Evolutionary conservation across 2,329 filamentous ascomycete genomes (phyloP).

Genomic region (Paraconiothyrium brasiliense): DNA sequence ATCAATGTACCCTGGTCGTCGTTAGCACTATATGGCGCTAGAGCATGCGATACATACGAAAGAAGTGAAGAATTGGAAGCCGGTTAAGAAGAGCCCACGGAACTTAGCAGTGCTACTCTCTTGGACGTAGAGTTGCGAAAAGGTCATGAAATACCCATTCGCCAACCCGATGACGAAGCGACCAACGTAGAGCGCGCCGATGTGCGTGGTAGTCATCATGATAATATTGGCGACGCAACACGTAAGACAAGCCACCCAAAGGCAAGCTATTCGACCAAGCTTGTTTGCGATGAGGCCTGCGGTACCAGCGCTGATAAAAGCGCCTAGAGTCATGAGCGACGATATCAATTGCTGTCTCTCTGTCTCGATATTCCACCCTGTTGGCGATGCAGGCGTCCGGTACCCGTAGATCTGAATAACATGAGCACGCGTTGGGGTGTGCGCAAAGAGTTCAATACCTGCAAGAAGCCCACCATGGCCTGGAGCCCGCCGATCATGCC

Average conservation of each 20-base stretch:
- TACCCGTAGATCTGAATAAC: constrained; percentile 42
- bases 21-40: constrained; percentile 13
- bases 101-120: constrained; percentile 62
- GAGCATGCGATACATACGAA: constrained; percentile 41
- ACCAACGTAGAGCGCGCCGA: constrained; percentile 64
- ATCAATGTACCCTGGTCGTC: constrained; percentile 46
- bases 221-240: constrained; percentile 63
- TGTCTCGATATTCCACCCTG: constrained; percentile 55
- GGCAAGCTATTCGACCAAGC: constrained; percentile 56
- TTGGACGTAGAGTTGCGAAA: constrained; percentile 61
- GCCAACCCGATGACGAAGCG: constrained; percentile 65
- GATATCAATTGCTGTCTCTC: constrained; percentile 57
- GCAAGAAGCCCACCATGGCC: constrained; percentile 61
- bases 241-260: constrained; percentile 60
- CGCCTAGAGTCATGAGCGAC: constrained; percentile 58
- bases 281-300: constrained; percentile 52
- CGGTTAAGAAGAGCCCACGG: constrained; percentile 59
- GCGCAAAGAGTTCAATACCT: constrained; percentile 38
- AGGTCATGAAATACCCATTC: constrained; percentile 67
- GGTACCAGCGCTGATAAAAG: constrained; percentile 54
- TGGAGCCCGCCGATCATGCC: constrained; percentile 62
- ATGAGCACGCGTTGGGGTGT: constrained; percentile 11
- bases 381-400: constrained; percentile 34
- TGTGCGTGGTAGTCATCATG: constrained; percentile 66
- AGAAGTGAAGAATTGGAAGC: constrained; percentile 60